Evolutionary conservation across 768 basidiomycete genomes (phyloP).

Genomic region (Neoboletus subvelutipes): DNA sequence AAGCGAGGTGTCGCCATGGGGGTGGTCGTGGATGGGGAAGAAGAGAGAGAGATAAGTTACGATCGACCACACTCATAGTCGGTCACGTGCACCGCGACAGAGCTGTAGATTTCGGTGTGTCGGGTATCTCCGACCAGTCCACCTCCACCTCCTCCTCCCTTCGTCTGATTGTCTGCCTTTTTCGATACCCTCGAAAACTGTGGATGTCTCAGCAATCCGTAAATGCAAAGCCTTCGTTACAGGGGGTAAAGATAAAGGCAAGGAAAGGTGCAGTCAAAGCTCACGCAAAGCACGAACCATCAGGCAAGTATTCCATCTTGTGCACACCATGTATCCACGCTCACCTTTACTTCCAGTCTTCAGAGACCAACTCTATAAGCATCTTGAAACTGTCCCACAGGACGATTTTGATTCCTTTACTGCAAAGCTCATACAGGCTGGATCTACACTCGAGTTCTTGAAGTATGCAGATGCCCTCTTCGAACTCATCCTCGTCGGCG

Average conservation of each 20-base stretch:
- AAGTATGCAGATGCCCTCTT: slow-evolving; percentile 98
- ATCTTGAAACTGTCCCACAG: slow-evolving; percentile 77
- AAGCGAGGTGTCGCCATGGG: slow-evolving; percentile 36
- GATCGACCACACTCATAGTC: slow-evolving; percentile 7
- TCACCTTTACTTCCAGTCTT: slow-evolving; percentile 57
- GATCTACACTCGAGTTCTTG: slow-evolving; percentile 89
- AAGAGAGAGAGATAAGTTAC: slow-evolving; percentile 1
- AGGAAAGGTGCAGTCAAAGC: slow-evolving; percentile 92
- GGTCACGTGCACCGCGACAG: slow-evolving; percentile 25
- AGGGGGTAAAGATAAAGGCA: slow-evolving; percentile 91
- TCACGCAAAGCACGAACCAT: slow-evolving; percentile 90
- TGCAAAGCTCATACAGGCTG: slow-evolving; percentile 87
- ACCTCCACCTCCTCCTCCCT: neutral
- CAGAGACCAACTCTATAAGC: slow-evolving; percentile 90
- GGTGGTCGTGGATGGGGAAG: slow-evolving; percentile 14
- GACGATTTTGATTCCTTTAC: slow-evolving; percentile 82
- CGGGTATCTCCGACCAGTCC: slow-evolving; percentile 27
- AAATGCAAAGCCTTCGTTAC: slow-evolving; percentile 84
- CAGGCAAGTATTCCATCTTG: slow-evolving; percentile 41
- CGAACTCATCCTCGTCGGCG: slow-evolving; percentile 93
- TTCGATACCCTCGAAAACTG: slow-evolving; percentile 46
- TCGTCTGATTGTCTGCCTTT: slow-evolving; percentile 26
- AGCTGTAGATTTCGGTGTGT: slow-evolving; percentile 4
- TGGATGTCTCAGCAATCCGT: slow-evolving; percentile 92
- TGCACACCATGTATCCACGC: slow-evolving; percentile 2